Conservation (phyloP, 495 filamentous ascomycete species). For the Trichocladium antarcticum region DNA sequence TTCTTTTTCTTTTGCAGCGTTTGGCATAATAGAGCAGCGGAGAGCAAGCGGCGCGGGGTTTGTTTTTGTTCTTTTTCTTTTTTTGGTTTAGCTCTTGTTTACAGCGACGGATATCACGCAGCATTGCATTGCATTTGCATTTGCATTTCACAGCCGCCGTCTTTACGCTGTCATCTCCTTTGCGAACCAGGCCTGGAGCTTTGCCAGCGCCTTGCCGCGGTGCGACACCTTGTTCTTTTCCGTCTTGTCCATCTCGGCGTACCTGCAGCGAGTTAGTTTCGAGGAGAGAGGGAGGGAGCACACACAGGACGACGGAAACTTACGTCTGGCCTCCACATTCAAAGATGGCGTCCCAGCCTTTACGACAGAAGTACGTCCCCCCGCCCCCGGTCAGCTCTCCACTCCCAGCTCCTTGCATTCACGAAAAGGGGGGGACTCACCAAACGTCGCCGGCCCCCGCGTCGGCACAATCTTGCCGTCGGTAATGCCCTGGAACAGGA, state of each 20-base stretch:
- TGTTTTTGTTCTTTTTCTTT: no score
- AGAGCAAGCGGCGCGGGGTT: no score
- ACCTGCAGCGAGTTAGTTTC: constrained; percentile 29
- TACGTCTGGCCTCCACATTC: constrained; percentile 88
- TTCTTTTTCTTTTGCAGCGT: no score
- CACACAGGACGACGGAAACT: constrained; percentile 17
- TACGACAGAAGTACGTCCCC: no score
- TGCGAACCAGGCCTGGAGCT: constrained; percentile 74
- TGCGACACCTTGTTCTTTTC: constrained; percentile 93
- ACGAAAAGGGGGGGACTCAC: constrained; percentile 45
- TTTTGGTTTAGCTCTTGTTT: background rate
- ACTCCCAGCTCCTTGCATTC: background rate
- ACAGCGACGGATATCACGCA: background rate
- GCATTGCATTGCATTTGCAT: background rate
- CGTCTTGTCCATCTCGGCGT: constrained; percentile 89
- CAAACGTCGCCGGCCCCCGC: constrained; percentile 66
- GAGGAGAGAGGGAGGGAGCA: background rate
- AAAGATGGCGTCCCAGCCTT: constrained; percentile 94
- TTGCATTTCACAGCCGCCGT: background rate
- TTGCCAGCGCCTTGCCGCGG: constrained; percentile 70
- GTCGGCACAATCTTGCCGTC: constrained; percentile 63
- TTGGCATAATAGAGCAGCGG: no score
- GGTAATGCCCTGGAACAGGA: constrained; percentile 88
- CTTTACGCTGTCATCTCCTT: constrained; percentile 29
- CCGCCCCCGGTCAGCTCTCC: background rate